Conservation (phyloP, 331 rosid species). For the Quercus phellos region DNA sequence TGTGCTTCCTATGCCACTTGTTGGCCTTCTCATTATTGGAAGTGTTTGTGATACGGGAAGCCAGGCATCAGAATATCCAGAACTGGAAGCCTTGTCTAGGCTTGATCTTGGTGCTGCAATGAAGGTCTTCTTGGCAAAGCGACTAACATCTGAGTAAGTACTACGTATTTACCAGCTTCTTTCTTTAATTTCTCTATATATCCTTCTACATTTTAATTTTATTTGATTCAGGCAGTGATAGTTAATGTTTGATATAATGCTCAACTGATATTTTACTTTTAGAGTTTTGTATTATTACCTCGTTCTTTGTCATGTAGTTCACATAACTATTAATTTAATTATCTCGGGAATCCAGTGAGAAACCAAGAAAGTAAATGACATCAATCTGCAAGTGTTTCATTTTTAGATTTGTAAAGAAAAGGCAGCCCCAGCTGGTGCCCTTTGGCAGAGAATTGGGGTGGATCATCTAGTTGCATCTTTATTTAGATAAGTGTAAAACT, state of each 20-base stretch:
- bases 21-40: conserved; percentile 80
- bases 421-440: neutral
- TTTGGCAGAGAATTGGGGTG: neutral
- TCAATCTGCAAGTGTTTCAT: neutral
- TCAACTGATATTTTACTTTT: neutral
- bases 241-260: neutral
- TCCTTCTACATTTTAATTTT: neutral
- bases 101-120: conserved; percentile 90
- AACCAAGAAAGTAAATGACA: neutral
- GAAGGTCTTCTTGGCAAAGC: conserved; percentile 87
- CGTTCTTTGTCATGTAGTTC: neutral
- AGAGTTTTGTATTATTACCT: neutral
- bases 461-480: neutral
- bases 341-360: neutral
- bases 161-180: neutral
- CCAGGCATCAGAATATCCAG: conserved; percentile 74
- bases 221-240: neutral
- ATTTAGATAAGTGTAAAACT: neutral
- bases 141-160: conserved; percentile 74
- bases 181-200: neutral
- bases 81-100: conserved; percentile 87
- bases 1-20: conserved; percentile 95
- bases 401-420: neutral
- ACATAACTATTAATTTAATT: neutral
- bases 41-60: conserved; percentile 66